Evolutionary conservation across 2,329 filamentous ascomycete genomes (phyloP).

Genomic region (Ophiostoma sp.): DNA sequence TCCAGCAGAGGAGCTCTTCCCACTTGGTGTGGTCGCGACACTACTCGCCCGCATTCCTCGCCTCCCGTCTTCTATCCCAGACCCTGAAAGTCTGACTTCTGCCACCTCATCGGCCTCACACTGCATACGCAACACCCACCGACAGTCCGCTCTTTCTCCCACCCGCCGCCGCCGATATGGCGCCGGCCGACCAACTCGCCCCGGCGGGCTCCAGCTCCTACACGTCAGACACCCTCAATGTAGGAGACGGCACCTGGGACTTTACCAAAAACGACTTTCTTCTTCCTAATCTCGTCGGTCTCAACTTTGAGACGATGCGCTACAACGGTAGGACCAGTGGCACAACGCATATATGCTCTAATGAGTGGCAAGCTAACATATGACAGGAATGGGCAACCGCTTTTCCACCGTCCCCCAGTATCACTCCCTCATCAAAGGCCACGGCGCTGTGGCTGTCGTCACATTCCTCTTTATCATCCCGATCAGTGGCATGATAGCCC

Average conservation of each 20-base stretch:
- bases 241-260: constrained; percentile 82
- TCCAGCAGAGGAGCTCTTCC: not conserved
- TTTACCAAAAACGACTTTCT: constrained; percentile 71
- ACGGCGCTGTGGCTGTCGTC: constrained; percentile 66
- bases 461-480: constrained; percentile 72
- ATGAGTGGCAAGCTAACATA: not conserved
- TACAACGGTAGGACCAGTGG: constrained; percentile 64
- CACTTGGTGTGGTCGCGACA: not conserved
- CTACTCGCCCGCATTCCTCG: constrained; percentile 4
- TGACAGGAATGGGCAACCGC: constrained; percentile 71
- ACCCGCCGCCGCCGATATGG: constrained; percentile 49
- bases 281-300: constrained; percentile 67
- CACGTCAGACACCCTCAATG: constrained; percentile 65
- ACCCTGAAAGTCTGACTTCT: not conserved
- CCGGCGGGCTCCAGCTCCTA: constrained; percentile 69
- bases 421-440: constrained; percentile 62
- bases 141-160: not conserved
- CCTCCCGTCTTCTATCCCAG: not conserved
- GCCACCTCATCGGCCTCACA: not conserved
- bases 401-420: constrained; percentile 67
- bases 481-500: constrained; percentile 64
- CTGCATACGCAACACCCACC: not conserved
- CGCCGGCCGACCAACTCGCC: constrained; percentile 57
- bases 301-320: constrained; percentile 76
- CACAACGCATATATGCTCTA: not conserved